Conservation (phyloP, 2,329 filamentous ascomycete species). For the Aspergillus transmontanensis region DNA sequence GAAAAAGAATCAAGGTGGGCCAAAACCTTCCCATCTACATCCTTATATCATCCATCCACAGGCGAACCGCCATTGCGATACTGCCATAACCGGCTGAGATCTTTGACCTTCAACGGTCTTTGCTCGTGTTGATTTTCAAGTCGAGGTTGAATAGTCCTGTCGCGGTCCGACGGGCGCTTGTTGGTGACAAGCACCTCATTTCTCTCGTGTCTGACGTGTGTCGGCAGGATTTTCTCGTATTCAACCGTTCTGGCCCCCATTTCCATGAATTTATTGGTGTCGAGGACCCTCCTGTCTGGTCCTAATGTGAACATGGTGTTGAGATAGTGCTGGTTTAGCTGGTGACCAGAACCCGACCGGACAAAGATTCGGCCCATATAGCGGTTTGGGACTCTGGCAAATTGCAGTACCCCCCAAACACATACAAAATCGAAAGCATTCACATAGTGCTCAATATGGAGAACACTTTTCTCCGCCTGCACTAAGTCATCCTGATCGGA, state of each 20-base stretch:
- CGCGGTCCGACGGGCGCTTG: not conserved
- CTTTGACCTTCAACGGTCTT: conserved; percentile 31
- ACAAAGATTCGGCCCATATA: conserved; percentile 55
- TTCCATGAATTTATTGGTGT: conserved; percentile 40
- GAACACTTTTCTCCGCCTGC: conserved; percentile 51
- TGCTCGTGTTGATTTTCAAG: not conserved
- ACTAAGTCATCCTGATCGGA: not conserved
- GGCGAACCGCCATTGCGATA: conserved; percentile 42
- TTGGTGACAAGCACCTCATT: conserved; percentile 1
- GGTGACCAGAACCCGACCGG: conserved; percentile 43
- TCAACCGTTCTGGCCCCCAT: conserved; percentile 25
- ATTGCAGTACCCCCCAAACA: conserved; percentile 73
- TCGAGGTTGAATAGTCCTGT: not conserved
- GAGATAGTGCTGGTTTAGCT: conserved; percentile 50
- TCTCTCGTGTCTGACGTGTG: not conserved
- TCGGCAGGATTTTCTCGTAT: not conserved
- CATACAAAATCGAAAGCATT: conserved; percentile 75
- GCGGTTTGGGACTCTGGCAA: conserved; percentile 53
- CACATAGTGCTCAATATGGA: conserved; percentile 78
- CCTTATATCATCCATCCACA: not conserved
- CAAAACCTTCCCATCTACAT: not conserved
- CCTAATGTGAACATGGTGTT: conserved; percentile 45
- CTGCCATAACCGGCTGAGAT: conserved; percentile 43
- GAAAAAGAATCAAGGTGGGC: too few species aligned
- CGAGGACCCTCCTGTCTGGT: conserved; percentile 27